A percentile compares a stretch with the other conserved stretches of the same genome.
phyloP scores from a whole-genome alignment of 495 filamentous ascomycete species.

The Penicillium taxi region DNA sequence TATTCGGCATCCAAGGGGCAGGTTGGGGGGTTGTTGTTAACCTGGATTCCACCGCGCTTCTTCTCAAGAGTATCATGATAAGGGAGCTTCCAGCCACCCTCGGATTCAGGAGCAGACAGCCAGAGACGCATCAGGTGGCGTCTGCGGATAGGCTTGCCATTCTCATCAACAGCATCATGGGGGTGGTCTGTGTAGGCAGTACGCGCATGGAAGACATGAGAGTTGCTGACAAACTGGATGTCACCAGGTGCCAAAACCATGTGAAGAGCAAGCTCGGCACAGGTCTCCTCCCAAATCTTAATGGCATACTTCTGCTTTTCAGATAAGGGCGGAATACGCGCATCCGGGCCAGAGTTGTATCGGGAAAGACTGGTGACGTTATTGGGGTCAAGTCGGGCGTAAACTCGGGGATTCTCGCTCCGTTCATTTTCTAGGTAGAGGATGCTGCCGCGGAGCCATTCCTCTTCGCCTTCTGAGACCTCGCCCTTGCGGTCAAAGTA shows the following conservation, averaged over 20 bases:
- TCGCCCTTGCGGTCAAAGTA: constrained; percentile 89
- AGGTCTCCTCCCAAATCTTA: constrained; percentile 54
- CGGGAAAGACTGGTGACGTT: constrained; percentile 55
- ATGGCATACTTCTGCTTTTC: constrained; percentile 52
- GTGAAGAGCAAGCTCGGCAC: constrained; percentile 54
- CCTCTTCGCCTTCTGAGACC: constrained; percentile 56
- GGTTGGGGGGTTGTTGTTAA: constrained; percentile 57
- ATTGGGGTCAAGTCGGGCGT: constrained; percentile 55
- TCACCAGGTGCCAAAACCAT: constrained; percentile 68
- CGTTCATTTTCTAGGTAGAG: constrained; percentile 57
- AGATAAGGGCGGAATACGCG: constrained; percentile 53
- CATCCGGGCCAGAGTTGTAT: constrained; percentile 45
- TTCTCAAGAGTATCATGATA: constrained; percentile 64
- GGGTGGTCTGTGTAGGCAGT: constrained; percentile 58
- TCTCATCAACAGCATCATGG: constrained; percentile 25
- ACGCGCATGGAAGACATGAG: constrained; percentile 56
- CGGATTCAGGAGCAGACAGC: constrained; percentile 64
- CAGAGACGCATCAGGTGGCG: constrained; percentile 71
- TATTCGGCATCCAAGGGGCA: constrained; percentile 61
- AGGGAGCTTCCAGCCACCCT: constrained; percentile 74
- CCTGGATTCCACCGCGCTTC: constrained; percentile 76
- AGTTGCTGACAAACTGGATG: constrained; percentile 62
- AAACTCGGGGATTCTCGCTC: constrained; percentile 32
- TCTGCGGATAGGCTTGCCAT: constrained; percentile 39
- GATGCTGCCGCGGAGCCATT: constrained; percentile 60